phyloP scores from a whole-genome alignment of 2,329 filamentous ascomycete genomes.

The Alternaria gaisen region DNA sequence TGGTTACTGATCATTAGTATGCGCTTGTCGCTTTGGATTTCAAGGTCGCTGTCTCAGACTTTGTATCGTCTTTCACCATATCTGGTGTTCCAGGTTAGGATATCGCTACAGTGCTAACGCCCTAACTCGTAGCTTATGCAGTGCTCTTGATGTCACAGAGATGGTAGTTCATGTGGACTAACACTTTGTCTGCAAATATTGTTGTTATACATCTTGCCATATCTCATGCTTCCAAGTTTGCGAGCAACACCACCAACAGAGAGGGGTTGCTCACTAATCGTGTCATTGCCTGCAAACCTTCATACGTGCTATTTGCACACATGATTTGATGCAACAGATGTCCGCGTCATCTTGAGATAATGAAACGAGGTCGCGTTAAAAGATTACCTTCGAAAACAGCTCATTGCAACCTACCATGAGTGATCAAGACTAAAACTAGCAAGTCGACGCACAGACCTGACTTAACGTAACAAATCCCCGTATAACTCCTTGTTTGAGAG shows the following conservation, averaged over 20 bases:
- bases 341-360: neutral
- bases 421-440: neutral
- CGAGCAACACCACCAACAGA: neutral
- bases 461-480: neutral
- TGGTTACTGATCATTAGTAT: neutral
- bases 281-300: neutral
- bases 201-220: neutral
- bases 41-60: neutral
- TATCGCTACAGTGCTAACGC: neutral
- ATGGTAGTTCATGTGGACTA: neutral
- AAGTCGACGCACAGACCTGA: neutral
- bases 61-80: neutral
- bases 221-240: neutral
- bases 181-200: neutral
- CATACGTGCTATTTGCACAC: neutral
- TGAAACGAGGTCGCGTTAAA: neutral
- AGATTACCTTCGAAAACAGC: neutral
- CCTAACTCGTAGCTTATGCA: neutral
- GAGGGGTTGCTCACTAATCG: neutral
- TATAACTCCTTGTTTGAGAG: neutral
- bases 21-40: neutral
- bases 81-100: neutral
- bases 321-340: neutral
- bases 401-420: neutral
- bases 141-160: neutral